Evolutionary conservation across 441 rosid species (phyloP), one percentile per base, ranked within the genome.

Genomic region (Pelargonium myrrhifolium): DNA sequence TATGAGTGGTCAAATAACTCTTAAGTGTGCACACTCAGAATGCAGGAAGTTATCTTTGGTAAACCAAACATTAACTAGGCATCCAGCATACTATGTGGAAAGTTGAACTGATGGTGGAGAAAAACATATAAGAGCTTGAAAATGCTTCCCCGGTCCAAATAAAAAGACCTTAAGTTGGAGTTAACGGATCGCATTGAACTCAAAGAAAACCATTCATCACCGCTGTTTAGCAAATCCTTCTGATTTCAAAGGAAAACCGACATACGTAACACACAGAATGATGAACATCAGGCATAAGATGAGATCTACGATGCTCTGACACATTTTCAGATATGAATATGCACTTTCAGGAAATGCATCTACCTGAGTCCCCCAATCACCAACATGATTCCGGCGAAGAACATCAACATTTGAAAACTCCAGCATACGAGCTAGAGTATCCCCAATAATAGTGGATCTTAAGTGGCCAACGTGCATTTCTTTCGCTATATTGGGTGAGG

Each of bases 311-410:
- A 68, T 39, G 39, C 47, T n/a, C 55, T 58, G 21, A 59, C 20
- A 26, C 45, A 35, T 65, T 17, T 40, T 1, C 11, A 70, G 39
- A 67, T 12, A 26, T 24, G 24, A 17, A 37, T 26, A 64, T 24
- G 58, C 51, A 40, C 37, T 59, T 64, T 62, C 43, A 58, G 68
- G 72, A 67, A 72, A 59, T 59, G 65, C 37, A 72, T 22, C 65
- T 75, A 93, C 98, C 92, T 93, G 97, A 67, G 97, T 93, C 66
- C 97, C 98, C 98, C 97, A 93, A 49, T 93, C 98, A 76, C 97
- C 98, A 78, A 93, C 98, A 85, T 90, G 98, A 82, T 93, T 93
- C 64, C 97, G 78, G 15, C 98, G 88, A 59, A 93, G 90, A 72
- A 93, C 97, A 47, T 87, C 89, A 73, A 88, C 93, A 0, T 89